Percentiles rank a stretch among this genome's conserved stretches.
These are phyloP conservation scores for Fragaria nilgerrensis DNA, from an alignment of 306 rosid genomes.

Conservation along the genomic window DNA sequence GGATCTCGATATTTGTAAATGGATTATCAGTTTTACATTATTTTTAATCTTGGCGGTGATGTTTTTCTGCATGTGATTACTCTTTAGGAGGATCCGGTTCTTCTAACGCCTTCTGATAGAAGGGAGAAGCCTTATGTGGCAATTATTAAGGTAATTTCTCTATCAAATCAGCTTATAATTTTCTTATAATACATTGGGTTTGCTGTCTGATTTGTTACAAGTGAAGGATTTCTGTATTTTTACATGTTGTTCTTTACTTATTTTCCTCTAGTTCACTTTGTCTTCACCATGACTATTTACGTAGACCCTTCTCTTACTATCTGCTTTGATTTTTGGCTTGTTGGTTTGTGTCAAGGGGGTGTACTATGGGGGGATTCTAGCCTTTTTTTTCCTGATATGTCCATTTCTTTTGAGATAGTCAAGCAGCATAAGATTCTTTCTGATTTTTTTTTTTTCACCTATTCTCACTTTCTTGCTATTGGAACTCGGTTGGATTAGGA, in stretches of 20 bases:
- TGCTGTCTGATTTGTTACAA: not conserved
- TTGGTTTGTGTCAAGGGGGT: not conserved
- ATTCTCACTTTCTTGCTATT: conserved; percentile 15
- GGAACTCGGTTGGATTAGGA: conserved; percentile 52
- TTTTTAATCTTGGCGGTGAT: conserved; percentile 9
- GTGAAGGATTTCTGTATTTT: not conserved
- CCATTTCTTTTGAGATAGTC: not conserved
- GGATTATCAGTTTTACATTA: not conserved
- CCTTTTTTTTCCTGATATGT: not conserved
- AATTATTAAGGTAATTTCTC: conserved; percentile 68
- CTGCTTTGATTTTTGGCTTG: conserved; percentile 9
- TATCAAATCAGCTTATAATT: not conserved
- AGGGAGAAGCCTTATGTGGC: conserved; percentile 87
- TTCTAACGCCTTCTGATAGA: conserved; percentile 64
- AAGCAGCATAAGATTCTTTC: conserved; percentile 15
- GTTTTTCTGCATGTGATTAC: not conserved
- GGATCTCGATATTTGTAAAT: not conserved
- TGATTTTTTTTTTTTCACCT: conserved; percentile 2
- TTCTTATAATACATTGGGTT: not conserved
- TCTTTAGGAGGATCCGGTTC: conserved; percentile 92
- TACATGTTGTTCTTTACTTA: not conserved
- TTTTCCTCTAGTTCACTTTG: not conserved
- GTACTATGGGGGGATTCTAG: not conserved
- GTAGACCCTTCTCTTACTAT: not conserved
- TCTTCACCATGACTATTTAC: not conserved